Evolutionary conservation across 73 alveolate species (phyloP).

Genomic region (Breviolum minutum): DNA sequence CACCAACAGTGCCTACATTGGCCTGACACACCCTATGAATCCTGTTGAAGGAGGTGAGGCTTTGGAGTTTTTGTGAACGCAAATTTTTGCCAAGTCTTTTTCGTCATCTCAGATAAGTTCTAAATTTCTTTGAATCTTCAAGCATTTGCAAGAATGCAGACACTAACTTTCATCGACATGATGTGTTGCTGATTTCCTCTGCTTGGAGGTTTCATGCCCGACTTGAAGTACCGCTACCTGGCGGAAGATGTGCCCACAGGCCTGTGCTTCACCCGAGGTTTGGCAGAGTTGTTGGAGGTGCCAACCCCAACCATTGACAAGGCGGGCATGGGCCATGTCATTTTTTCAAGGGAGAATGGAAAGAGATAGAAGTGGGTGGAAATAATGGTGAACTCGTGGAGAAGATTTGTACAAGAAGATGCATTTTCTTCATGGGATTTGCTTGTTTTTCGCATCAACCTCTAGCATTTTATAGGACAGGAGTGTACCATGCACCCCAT

Average conservation of each 20-base stretch:
- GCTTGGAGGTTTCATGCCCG: conserved; percentile 70
- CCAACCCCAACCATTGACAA: conserved; percentile 94
- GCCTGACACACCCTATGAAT: conserved; percentile 90
- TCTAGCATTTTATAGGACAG: too few species aligned
- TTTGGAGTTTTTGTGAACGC: too few species aligned
- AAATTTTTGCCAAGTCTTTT: background rate
- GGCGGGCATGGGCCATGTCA: background rate
- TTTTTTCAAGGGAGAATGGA: too few species aligned
- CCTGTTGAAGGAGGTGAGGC: conserved; percentile 49
- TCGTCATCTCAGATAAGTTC: too few species aligned
- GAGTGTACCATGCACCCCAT: too few species aligned
- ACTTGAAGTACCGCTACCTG: conserved; percentile 90
- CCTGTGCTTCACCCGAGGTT: conserved; percentile 81
- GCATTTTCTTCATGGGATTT: too few species aligned
- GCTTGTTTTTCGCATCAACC: too few species aligned
- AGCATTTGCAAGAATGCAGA: background rate
- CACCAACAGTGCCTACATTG: conserved; percentile 92
- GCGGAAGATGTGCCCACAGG: conserved; percentile 94
- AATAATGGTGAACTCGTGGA: background rate
- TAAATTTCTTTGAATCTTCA: too few species aligned
- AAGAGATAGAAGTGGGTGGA: background rate
- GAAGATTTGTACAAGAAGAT: too few species aligned
- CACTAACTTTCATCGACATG: too few species aligned
- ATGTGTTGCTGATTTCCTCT: too few species aligned
- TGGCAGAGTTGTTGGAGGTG: conserved; percentile 86